A percentile compares a stretch with the other conserved stretches of the same genome.
Conservation (phyloP, 805 yeast genomes). For the Candida golubevii region DNA sequence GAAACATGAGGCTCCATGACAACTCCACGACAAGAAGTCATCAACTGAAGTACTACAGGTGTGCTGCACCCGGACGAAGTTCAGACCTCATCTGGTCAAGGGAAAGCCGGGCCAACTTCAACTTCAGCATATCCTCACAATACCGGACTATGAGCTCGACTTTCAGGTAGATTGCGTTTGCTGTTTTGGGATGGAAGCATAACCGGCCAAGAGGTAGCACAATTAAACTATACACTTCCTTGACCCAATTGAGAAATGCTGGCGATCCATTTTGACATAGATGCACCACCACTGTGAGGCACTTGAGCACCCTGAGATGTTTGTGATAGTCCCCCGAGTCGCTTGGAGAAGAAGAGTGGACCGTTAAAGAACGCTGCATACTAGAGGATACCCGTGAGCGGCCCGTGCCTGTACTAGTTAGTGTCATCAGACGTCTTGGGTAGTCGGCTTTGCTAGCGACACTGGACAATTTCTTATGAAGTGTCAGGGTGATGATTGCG, state of each 20-base stretch:
- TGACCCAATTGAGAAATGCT: constrained; percentile 47
- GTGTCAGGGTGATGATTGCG: constrained; percentile 33
- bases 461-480: constrained; percentile 37
- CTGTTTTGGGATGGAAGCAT: constrained; percentile 8
- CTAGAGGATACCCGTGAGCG: neutral
- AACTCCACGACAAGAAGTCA: too few relatives aligned
- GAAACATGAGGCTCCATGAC: too few relatives aligned
- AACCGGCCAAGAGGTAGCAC: constrained; percentile 19
- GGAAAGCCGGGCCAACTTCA: constrained; percentile 18
- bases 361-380: constrained; percentile 3
- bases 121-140: constrained; percentile 28
- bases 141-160: constrained; percentile 29
- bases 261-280: constrained; percentile 51
- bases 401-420: neutral
- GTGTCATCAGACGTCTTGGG: constrained; percentile 4
- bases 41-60: neutral
- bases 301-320: constrained; percentile 34
- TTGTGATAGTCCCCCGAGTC: constrained; percentile 3
- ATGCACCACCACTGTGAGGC: constrained; percentile 49
- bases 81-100: constrained; percentile 8
- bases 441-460: constrained; percentile 1
- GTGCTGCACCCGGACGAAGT: constrained; percentile 4
- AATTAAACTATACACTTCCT: constrained; percentile 7
- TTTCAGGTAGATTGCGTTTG: constrained; percentile 32
- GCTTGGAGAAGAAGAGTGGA: constrained; percentile 1